Percentiles rank a stretch among this genome's conserved stretches.
phyloP scores from a whole-genome alignment of 345 rosid genomes.

The Salix viminalis region DNA sequence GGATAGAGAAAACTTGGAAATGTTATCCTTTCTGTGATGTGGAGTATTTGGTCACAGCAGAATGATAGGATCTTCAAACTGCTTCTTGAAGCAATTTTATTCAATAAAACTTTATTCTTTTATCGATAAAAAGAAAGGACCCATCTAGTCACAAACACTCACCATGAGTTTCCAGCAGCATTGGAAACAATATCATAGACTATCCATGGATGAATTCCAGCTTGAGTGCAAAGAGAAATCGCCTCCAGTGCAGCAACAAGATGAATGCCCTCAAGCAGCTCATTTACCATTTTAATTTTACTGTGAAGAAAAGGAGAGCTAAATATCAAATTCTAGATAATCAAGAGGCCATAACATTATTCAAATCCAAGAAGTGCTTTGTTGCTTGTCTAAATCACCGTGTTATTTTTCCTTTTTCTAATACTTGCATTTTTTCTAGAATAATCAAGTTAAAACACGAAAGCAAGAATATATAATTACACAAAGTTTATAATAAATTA shows the following conservation, averaged over 20 bases:
- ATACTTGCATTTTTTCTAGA: not conserved
- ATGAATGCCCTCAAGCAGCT: slow-evolving; percentile 85
- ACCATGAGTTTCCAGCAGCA: slow-evolving; percentile 99
- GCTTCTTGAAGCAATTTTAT: no score
- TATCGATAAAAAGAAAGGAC: no score
- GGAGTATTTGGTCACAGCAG: no score
- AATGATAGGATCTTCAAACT: no score
- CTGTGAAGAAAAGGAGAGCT: slow-evolving; percentile 36
- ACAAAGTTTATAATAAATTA: not conserved
- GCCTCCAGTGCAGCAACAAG: slow-evolving; percentile 88
- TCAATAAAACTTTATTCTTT: no score
- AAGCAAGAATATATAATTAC: not conserved
- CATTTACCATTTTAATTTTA: slow-evolving; percentile 68
- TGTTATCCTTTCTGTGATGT: no score
- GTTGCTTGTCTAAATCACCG: not conserved
- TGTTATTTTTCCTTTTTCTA: not conserved
- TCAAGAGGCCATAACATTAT: not conserved
- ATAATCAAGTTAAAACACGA: not conserved
- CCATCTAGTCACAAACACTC: slow-evolving; percentile 11
- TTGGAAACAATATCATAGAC: slow-evolving; percentile 87
- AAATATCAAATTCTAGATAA: slow-evolving; percentile 2
- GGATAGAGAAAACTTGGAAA: no score
- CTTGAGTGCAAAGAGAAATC: slow-evolving; percentile 64
- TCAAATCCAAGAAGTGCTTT: no score
- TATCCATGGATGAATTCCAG: slow-evolving; percentile 86